Evolutionary conservation across 305 asterid genomes (phyloP), one percentile per base, ranked within the genome.

Genomic region (Fraxinus sp.): DNA sequence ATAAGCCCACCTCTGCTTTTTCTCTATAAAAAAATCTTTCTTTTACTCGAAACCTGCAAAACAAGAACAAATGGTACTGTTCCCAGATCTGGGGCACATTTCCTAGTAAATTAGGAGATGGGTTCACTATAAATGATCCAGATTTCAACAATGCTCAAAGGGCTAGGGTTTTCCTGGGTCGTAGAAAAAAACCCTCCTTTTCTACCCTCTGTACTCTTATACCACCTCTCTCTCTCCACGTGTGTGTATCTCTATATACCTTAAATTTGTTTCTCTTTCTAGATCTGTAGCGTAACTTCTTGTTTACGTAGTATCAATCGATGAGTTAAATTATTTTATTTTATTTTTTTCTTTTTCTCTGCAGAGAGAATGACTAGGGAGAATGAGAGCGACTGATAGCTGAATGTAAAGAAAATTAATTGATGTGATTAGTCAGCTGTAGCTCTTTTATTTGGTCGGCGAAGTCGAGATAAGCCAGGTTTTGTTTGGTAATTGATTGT

Each of bases 21-120:
- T 26, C 85, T 5, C 35, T 32, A 1, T 26, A 66, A 1, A 4
- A 7, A 36, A 49, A 49, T 28, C 32, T 62, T 43, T 55, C 78
- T 32, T 78, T 22, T 24, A 81, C 59, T 83, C 89, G 82, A 81
- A 75, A 77, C 82, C 84, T 85, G 62, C 88, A 78, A 18, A 79
- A 80, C 64, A 20, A 84, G 71, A 87, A 85, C 83, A 80, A 83
- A 66, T 79, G 18, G 81, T 3, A 78, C 81, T 81, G 80, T 78
- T 43, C 59, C 89, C 83, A 84, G 93, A 89, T 90, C 92, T 87
- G 89, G 81, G 16, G 83, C 91, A 84, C 90, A 72, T 81, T 14
- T 83, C 85, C 68, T 30, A 49, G 62, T 77, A 77, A 79, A 77
- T 85, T 46, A 76, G 59, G 78, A 73, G 78, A 81, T 20, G 82